phyloP scores from a whole-genome alignment of 1,284 basidiomycete species.

The Trametes polyzona region DNA sequence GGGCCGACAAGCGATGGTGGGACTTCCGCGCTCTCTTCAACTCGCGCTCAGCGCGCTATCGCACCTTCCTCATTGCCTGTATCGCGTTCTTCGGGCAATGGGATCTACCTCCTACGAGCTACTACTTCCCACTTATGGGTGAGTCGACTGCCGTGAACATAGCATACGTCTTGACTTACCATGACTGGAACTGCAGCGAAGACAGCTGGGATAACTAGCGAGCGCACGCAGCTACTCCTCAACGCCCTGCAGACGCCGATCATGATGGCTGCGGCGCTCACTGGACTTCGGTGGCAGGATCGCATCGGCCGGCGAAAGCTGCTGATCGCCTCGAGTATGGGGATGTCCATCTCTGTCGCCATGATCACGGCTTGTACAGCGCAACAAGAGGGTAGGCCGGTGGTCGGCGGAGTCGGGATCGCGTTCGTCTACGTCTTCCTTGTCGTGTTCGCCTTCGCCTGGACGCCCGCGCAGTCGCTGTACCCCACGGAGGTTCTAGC shows the following conservation, averaged over 20 bases:
- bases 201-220: constrained; percentile 28
- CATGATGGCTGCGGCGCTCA: constrained; percentile 29
- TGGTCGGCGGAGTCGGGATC: constrained; percentile 26
- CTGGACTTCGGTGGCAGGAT: constrained; percentile 27
- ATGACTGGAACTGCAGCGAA: constrained; percentile 4
- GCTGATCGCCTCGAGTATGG: constrained; percentile 27
- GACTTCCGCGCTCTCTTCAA: constrained; percentile 35
- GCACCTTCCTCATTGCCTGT: constrained; percentile 28
- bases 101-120: constrained; percentile 31
- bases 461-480: constrained; percentile 30
- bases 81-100: constrained; percentile 30
- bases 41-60: constrained; percentile 27
- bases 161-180: background rate
- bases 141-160: background rate
- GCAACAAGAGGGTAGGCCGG: constrained; percentile 22
- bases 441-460: constrained; percentile 31
- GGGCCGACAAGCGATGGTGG: constrained; percentile 53
- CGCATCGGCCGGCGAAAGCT: constrained; percentile 25
- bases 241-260: constrained; percentile 31
- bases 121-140: constrained; percentile 31
- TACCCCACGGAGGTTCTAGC: constrained; percentile 31
- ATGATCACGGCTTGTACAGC: constrained; percentile 31
- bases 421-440: constrained; percentile 32
- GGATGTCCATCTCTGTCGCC: constrained; percentile 27
- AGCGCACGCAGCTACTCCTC: constrained; percentile 28